Conservation (phyloP, 2,329 filamentous ascomycete genomes). For the Trichoderma citrinoviride region DNA sequence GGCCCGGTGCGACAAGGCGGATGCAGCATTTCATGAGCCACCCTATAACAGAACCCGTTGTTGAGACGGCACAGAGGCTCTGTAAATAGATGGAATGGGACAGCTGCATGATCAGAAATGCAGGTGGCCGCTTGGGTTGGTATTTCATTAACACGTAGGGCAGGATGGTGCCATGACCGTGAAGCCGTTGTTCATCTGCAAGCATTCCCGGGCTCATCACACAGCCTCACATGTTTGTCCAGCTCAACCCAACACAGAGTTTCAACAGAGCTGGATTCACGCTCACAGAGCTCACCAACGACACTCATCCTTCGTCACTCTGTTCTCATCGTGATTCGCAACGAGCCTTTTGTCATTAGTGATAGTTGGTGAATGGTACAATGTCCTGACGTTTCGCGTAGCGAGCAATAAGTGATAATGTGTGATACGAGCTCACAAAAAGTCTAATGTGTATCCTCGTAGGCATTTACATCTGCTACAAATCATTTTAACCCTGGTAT, state of each 20-base stretch:
- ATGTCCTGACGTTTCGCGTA: not conserved
- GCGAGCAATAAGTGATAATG: not conserved
- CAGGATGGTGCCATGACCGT: too few relatives aligned
- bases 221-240: not conserved
- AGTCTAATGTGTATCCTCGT: not conserved
- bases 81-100: too few relatives aligned
- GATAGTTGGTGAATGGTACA: not conserved
- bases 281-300: constrained; percentile 1
- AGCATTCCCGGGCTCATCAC: too few relatives aligned
- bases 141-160: too few relatives aligned
- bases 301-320: not conserved
- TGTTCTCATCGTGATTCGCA: not conserved
- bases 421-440: constrained; percentile 4
- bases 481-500: not conserved
- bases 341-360: not conserved
- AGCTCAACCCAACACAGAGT: not conserved
- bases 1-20: too few relatives aligned
- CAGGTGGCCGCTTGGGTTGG: too few relatives aligned
- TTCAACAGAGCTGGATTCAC: not conserved
- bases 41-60: not conserved
- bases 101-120: too few relatives aligned
- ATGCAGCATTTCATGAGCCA: too few relatives aligned
- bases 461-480: not conserved
- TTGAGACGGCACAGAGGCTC: too few relatives aligned
- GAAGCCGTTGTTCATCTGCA: too few relatives aligned